Evolutionary conservation across 306 rosid genomes (phyloP), one percentile per base, ranked within the genome.

Genomic region (Nissolia schottii): DNA sequence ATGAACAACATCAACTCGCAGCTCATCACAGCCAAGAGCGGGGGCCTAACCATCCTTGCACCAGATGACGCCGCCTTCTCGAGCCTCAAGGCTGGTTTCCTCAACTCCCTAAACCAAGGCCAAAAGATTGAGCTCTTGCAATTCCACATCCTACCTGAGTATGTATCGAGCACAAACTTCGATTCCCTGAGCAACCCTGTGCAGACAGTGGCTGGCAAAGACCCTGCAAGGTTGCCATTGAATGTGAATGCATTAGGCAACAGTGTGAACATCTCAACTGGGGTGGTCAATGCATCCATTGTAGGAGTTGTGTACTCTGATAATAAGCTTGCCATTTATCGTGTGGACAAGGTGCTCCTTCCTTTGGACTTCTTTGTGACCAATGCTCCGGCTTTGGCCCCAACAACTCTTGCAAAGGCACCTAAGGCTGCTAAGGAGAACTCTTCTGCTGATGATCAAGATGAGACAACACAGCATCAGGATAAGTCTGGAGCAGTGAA

Each of bases 211-310:
- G 84, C 84, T 1, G 84, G 84, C 0, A 28, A 74, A 8, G 59
- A 80, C 25, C 80, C 84, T 1, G 14, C 29, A 0, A 75, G 64
- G 80, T 58, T 75, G 27, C 91, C 87, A 2, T 50, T 89, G 5
- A 85, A 89, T 37, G 73, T 86, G 6, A 83, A 79, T 3, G 57
- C 83, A 0, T 55, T 56, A 0, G 89, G 91, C 3, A 73, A 43
- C 60, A 71, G 78, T 6, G 91, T 86, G 9, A 86, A 84, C 63
- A 63, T 88, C 1, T 82, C 91, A 4, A 88, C 91, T 0, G 95
- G 91, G 8, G 71, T 86, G 0, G 89, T 82, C 7, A 82, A 86
- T 63, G 82, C 95, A n/a, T n/a, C n/a, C 6, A 69, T 85, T 1
- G 27, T 89, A 0, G 89, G 85, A 9, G 78, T 85, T 0, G 73